Conservation (phyloP, 371 early-diverging fungal species). For the Funneliformis caledonium region DNA sequence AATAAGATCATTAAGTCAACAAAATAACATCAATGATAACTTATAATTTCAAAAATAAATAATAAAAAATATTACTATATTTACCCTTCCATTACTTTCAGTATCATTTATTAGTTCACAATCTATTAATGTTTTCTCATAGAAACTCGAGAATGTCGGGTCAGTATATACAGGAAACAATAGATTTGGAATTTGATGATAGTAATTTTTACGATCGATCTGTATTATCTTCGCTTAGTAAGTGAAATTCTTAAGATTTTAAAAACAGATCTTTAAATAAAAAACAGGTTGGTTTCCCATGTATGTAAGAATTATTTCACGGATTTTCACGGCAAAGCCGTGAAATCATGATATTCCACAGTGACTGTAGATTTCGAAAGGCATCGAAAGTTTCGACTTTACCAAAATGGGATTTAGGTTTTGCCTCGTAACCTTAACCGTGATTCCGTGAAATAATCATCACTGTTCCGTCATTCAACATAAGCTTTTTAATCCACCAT, state of each 20-base stretch:
- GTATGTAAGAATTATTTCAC: too few species aligned
- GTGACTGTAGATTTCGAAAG: too few species aligned
- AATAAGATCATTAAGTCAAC: not conserved
- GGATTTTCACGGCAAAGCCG: constrained; percentile 47
- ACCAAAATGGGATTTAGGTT: too few species aligned
- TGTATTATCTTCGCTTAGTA: constrained; percentile 40
- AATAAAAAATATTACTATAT: constrained; percentile 27
- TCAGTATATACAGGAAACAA: constrained; percentile 70
- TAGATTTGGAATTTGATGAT: constrained; percentile 64
- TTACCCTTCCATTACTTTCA: constrained; percentile 64
- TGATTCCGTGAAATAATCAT: too few species aligned
- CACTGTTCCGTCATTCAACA: too few species aligned
- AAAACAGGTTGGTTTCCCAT: constrained; percentile 60
- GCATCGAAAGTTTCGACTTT: too few species aligned
- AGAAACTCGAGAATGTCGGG: constrained; percentile 49
- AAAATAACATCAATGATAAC: not conserved
- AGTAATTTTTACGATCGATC: constrained; percentile 91
- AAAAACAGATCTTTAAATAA: not conserved
- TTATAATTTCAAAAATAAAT: not conserved
- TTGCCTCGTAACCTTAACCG: too few species aligned
- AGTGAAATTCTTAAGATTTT: not conserved
- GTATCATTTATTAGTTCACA: constrained; percentile 88
- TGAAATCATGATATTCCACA: too few species aligned
- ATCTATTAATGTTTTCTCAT: constrained; percentile 84
- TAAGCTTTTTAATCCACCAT: too few species aligned